phyloP scores from a whole-genome alignment of 106 monocot genomes.

The Allium sativum region DNA sequence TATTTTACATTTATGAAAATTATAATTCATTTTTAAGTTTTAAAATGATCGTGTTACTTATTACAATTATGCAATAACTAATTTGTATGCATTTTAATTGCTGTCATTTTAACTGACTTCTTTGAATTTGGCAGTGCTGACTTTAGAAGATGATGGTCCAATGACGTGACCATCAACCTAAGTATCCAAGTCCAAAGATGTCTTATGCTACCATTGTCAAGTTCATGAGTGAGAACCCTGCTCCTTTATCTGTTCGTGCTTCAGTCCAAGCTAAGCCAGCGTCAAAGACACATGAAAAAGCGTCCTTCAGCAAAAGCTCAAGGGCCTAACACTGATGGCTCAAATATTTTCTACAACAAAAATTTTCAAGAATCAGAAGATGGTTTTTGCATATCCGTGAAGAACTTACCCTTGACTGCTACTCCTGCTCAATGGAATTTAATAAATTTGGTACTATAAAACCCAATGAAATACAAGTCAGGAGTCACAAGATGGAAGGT shows the following conservation, averaged over 20 bases:
- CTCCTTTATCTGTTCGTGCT: slow-evolving; percentile 2
- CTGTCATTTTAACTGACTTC: too few relatives aligned
- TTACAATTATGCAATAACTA: too few relatives aligned
- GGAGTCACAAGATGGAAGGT: slow-evolving; percentile 52
- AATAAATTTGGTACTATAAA: slow-evolving; percentile 72
- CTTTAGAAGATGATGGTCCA: too few relatives aligned
- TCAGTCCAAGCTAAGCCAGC: slow-evolving; percentile 12
- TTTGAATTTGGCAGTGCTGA: too few relatives aligned
- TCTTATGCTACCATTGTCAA: slow-evolving; percentile 90
- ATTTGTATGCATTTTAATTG: too few relatives aligned
- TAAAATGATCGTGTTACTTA: too few relatives aligned
- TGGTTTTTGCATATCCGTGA: slow-evolving; percentile 49
- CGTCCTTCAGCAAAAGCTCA: slow-evolving; percentile 14
- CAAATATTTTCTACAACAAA: slow-evolving; percentile 1
- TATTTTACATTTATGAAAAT: too few relatives aligned
- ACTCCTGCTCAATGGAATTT: slow-evolving; percentile 41
- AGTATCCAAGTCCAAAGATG: too few relatives aligned
- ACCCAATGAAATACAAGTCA: slow-evolving; percentile 47
- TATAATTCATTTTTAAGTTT: too few relatives aligned
- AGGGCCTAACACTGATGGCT: slow-evolving; percentile 3
- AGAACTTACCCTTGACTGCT: slow-evolving; percentile 46
- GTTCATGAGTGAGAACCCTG: slow-evolving; percentile 9
- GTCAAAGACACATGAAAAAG: slow-evolving; percentile 20
- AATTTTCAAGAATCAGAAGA: slow-evolving; percentile 42
- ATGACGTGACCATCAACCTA: too few relatives aligned